Percentiles rank a stretch among this genome's conserved stretches.
phyloP scores from a whole-genome alignment of 2,329 filamentous ascomycete species.

The Phyllosticta capitalensis region DNA sequence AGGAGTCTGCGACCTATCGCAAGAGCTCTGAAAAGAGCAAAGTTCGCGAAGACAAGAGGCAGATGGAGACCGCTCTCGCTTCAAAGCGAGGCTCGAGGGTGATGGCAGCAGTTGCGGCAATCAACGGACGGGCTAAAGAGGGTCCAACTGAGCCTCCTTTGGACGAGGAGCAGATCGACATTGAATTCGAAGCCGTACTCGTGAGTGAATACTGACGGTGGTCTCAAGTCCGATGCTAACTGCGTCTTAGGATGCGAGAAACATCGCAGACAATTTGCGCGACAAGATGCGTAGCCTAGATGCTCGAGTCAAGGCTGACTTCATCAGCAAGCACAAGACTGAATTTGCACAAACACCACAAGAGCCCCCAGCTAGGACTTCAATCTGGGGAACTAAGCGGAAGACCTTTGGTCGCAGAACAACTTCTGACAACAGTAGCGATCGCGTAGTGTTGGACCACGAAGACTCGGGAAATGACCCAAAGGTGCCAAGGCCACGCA shows the following conservation, averaged over 20 bases:
- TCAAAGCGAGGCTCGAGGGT: slow-evolving; percentile 44
- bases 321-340: slow-evolving; percentile 80
- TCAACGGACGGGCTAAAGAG: slow-evolving; percentile 45
- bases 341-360: slow-evolving; percentile 40
- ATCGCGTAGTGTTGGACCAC: slow-evolving; percentile 27
- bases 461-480: slow-evolving; percentile 16
- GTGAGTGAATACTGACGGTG: slow-evolving; percentile 39
- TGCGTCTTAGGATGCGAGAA: slow-evolving; percentile 64
- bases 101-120: slow-evolving; percentile 54
- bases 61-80: slow-evolving; percentile 17
- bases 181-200: slow-evolving; percentile 52
- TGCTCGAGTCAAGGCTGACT: slow-evolving; percentile 86
- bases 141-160: slow-evolving; percentile 26
- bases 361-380: slow-evolving; percentile 38
- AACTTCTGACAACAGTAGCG: slow-evolving; percentile 23
- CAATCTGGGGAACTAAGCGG: slow-evolving; percentile 16
- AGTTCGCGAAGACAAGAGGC: slow-evolving; percentile 5
- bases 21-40: slow-evolving; percentile 4
- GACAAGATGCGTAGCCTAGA: slow-evolving; percentile 90
- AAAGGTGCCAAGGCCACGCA: slow-evolving; percentile 47
- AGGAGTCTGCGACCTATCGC: slow-evolving; percentile 3
- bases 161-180: slow-evolving; percentile 48
- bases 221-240: slow-evolving; percentile 47
- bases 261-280: slow-evolving; percentile 87
- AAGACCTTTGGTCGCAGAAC: slow-evolving; percentile 30